Percentiles rank a stretch among this genome's conserved stretches.
phyloP scores from a whole-genome alignment of 306 rosid genomes.

The Castanopsis chinensis region DNA sequence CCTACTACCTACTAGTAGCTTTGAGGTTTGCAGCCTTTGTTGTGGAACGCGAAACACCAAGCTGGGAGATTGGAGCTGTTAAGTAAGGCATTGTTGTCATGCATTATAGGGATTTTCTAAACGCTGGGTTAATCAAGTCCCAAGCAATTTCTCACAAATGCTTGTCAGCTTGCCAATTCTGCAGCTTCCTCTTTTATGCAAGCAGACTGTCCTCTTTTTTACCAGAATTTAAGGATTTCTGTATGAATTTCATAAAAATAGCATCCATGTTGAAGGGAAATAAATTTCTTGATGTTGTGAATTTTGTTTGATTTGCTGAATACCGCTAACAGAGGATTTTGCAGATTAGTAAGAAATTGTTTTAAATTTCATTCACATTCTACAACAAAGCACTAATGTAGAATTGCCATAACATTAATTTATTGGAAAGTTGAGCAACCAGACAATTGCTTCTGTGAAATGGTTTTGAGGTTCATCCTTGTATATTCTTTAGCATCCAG shows the following conservation, averaged over 20 bases:
- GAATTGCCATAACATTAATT: background rate
- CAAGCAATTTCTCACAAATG: too few species aligned
- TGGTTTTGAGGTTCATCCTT: too few species aligned
- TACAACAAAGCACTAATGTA: constrained; percentile 21
- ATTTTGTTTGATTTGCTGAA: constrained; percentile 34
- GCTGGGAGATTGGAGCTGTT: too few species aligned
- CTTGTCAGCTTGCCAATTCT: too few species aligned
- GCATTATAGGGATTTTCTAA: too few species aligned
- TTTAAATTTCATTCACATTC: constrained; percentile 39
- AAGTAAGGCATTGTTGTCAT: too few species aligned
- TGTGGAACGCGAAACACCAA: too few species aligned
- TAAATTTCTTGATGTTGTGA: constrained; percentile 36
- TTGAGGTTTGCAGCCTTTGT: too few species aligned
- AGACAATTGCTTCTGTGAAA: constrained; percentile 16
- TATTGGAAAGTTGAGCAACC: too few species aligned
- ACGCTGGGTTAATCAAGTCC: too few species aligned
- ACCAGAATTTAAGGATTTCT: constrained; percentile 30
- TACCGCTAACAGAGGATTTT: constrained; percentile 17
- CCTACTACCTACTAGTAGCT: too few species aligned
- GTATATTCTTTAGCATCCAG: background rate
- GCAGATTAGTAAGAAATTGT: constrained; percentile 30
- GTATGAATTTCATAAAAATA: constrained; percentile 37
- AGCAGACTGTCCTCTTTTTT: background rate
- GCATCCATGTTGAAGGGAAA: constrained; percentile 35
- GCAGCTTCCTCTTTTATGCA: too few species aligned